These are phyloP conservation scores for Magnusiomyces paraingens DNA, from an alignment of 1,139 yeast genomes.

Conservation along the genomic window DNA sequence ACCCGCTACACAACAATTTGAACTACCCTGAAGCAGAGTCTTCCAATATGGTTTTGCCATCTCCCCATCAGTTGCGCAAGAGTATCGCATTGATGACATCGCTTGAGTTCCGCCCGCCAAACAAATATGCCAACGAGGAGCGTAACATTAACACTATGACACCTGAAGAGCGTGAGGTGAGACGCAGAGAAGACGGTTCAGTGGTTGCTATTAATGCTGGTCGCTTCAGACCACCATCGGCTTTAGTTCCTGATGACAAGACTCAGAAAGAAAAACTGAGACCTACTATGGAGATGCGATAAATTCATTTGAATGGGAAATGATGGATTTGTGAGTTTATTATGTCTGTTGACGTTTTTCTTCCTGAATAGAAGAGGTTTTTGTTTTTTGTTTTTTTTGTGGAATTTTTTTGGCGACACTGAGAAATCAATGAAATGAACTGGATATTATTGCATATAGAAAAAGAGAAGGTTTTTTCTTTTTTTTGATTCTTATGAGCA, in stretches of 20 bases:
- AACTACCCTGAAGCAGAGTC: conserved; percentile 13
- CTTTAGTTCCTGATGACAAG: conserved; percentile 25
- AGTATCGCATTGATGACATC: conserved; percentile 28
- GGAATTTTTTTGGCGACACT: too few relatives aligned
- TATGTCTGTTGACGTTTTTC: too few relatives aligned
- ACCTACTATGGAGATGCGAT: conserved; percentile 28
- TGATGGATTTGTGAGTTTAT: too few relatives aligned
- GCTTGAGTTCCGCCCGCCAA: conserved; percentile 31
- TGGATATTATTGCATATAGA: too few relatives aligned
- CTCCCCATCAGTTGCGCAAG: conserved; percentile 30
- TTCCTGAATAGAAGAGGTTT: too few relatives aligned
- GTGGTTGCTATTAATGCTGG: background rate
- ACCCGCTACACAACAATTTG: conserved; percentile 18
- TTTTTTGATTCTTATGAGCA: too few relatives aligned
- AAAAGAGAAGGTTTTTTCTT: too few relatives aligned
- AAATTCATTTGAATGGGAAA: background rate
- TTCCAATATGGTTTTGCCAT: conserved; percentile 23
- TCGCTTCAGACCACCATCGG: conserved; percentile 15
- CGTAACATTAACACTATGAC: background rate
- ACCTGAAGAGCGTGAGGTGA: background rate
- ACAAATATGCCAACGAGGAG: conserved; percentile 20
- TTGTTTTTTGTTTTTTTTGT: too few relatives aligned
- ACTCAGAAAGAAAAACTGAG: conserved; percentile 23
- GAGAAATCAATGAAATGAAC: too few relatives aligned
- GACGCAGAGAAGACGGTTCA: background rate